Percentiles rank a stretch among this genome's conserved stretches.
Conservation (phyloP, 805 yeast genomes). For the Schwanniomyces polymorphus region DNA sequence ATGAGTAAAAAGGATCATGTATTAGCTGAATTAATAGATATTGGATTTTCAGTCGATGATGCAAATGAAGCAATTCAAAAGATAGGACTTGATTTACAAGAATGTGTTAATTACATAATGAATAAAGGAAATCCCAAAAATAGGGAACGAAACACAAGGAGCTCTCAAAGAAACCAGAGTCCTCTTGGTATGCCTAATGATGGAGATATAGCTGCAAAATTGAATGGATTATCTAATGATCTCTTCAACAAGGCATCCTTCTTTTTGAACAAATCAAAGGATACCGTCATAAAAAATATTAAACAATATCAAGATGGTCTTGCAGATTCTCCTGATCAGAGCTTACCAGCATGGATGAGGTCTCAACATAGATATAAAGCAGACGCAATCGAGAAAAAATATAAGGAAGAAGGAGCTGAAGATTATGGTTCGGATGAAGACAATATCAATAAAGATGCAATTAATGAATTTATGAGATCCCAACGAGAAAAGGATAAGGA, state of each 20-base stretch:
- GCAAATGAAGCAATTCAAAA: slow-evolving; percentile 60
- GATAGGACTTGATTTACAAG: slow-evolving; percentile 61
- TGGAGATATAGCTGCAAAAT: slow-evolving; percentile 25
- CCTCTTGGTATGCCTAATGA: slow-evolving; percentile 5
- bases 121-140: slow-evolving; percentile 47
- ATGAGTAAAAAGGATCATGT: slow-evolving; percentile 42
- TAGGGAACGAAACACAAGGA: slow-evolving; percentile 2
- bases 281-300: slow-evolving; percentile 61
- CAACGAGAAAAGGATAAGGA: slow-evolving; percentile 40
- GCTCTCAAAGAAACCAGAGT: background rate
- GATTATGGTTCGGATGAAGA: slow-evolving; percentile 51
- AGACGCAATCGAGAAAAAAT: slow-evolving; percentile 31
- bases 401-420: slow-evolving; percentile 33
- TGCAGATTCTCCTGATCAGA: background rate
- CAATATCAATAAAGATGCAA: slow-evolving; percentile 44
- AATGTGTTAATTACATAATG: slow-evolving; percentile 69
- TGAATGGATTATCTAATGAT: slow-evolving; percentile 56
- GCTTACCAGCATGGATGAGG: slow-evolving; percentile 73
- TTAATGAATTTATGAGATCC: slow-evolving; percentile 34
- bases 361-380: slow-evolving; percentile 51
- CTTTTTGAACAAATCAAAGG: slow-evolving; percentile 56
- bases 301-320: slow-evolving; percentile 48
- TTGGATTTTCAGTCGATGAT: slow-evolving; percentile 69
- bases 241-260: slow-evolving; percentile 60
- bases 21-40: slow-evolving; percentile 71